phyloP scores from a whole-genome alignment of 768 basidiomycete species.

The Psilocybe cubensis region DNA sequence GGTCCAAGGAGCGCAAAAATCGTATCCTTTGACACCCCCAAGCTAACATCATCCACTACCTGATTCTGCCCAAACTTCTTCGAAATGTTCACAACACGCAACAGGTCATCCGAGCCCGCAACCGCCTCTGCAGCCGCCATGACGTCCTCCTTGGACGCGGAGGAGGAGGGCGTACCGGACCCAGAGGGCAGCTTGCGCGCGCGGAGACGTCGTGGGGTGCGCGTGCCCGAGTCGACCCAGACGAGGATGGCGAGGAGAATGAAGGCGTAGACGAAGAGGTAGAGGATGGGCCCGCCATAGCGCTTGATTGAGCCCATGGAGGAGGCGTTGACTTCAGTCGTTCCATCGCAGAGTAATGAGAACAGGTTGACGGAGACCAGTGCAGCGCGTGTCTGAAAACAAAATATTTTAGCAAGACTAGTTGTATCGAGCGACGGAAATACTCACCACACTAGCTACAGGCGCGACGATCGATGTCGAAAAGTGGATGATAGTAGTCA shows the following conservation, averaged over 20 bases:
- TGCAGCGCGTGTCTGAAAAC: slow-evolving; percentile 59
- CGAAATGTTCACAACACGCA: slow-evolving; percentile 67
- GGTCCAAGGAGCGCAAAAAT: slow-evolving; percentile 78
- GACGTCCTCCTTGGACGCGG: slow-evolving; percentile 48
- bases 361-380: slow-evolving; percentile 81
- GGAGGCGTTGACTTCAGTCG: slow-evolving; percentile 44
- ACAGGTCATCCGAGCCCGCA: slow-evolving; percentile 52
- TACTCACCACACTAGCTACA: slow-evolving; percentile 67
- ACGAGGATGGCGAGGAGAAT: slow-evolving; percentile 67
- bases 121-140: slow-evolving; percentile 54
- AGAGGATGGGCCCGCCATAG: slow-evolving; percentile 78
- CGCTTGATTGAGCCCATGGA: slow-evolving; percentile 58
- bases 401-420: background rate
- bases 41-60: slow-evolving; percentile 76
- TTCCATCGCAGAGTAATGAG: slow-evolving; percentile 69
- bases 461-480: slow-evolving; percentile 70
- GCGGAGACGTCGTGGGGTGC: slow-evolving; percentile 45
- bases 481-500: slow-evolving; percentile 73
- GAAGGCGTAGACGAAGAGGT: slow-evolving; percentile 65
- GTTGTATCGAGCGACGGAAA: background rate
- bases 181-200: slow-evolving; percentile 18
- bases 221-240: slow-evolving; percentile 73
- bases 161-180: slow-evolving; percentile 15
- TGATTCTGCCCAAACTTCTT: slow-evolving; percentile 60
- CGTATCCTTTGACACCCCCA: slow-evolving; percentile 64